Evolutionary conservation across 1,284 basidiomycete genomes (phyloP).

Genomic region (Trichosporon ovoides): DNA sequence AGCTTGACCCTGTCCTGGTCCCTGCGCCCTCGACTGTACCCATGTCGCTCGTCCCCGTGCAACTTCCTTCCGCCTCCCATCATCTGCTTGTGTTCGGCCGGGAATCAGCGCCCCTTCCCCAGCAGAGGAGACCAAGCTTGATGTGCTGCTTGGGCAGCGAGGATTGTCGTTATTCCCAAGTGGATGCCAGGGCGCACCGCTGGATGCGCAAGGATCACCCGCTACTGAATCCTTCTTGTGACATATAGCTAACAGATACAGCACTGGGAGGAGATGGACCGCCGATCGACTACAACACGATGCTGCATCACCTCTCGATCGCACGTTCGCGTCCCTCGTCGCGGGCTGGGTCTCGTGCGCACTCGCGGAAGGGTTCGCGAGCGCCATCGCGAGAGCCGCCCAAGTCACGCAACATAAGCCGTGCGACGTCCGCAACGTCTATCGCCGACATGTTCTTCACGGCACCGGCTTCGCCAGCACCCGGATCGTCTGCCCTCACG

Average conservation of each 20-base stretch:
- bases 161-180: not conserved
- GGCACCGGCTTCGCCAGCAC: slow-evolving; percentile 33
- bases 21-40: not conserved
- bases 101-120: no score
- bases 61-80: no score
- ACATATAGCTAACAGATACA: slow-evolving; percentile 9
- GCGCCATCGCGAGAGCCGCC: slow-evolving; percentile 5
- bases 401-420: not conserved
- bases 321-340: slow-evolving; percentile 16
- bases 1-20: not conserved
- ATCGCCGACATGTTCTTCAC: slow-evolving; percentile 47
- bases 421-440: slow-evolving; percentile 24
- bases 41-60: not conserved
- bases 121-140: no score
- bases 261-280: slow-evolving; percentile 32
- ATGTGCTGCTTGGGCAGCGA: no score
- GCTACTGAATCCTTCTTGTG: no score
- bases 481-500: no score
- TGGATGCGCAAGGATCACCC: not conserved
- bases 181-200: not conserved
- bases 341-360: slow-evolving; percentile 13
- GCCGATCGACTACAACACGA: slow-evolving; percentile 23
- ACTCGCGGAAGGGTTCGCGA: slow-evolving; percentile 14
- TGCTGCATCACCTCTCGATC: slow-evolving; percentile 29
- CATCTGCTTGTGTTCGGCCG: no score